These are phyloP conservation scores for Takakia lepidozioides DNA, from an alignment of 225 moss, liverwort and hornwort species.

Conservation along the genomic window DNA sequence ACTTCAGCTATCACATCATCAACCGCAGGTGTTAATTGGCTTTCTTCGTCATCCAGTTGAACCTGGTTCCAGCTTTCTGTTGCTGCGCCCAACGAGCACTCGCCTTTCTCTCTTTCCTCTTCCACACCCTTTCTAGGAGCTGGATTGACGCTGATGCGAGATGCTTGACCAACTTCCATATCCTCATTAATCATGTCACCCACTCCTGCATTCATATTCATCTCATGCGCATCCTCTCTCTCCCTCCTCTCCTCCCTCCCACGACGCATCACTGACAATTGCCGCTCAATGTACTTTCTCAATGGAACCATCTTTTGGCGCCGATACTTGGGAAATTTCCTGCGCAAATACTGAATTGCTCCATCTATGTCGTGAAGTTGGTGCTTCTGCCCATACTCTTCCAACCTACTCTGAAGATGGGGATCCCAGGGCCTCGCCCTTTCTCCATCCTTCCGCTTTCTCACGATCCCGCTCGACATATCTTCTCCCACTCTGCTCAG, in stretches of 20 bases:
- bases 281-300: constrained; percentile 53
- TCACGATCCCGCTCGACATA: too few relatives aligned
- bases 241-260: constrained; percentile 30
- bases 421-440: constrained; percentile 43
- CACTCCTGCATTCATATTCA: constrained; percentile 26
- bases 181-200: constrained; percentile 58
- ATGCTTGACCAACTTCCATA: constrained; percentile 20
- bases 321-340: constrained; percentile 59
- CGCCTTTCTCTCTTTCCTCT: constrained; percentile 25
- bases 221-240: constrained; percentile 29
- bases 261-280: constrained; percentile 48
- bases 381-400: constrained; percentile 63
- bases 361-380: constrained; percentile 51
- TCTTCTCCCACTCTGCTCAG: too few relatives aligned
- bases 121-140: constrained; percentile 12
- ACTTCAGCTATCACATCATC: constrained; percentile 49
- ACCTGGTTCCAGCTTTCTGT: constrained; percentile 23
- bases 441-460: constrained; percentile 9
- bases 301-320: constrained; percentile 65
- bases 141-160: constrained; percentile 35
- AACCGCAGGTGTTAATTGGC: constrained; percentile 57
- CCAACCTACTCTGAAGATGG: constrained; percentile 52
- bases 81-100: constrained; percentile 28
- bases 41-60: constrained; percentile 22
- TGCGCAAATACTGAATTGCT: constrained; percentile 55